Evolutionary conservation across 2,329 filamentous ascomycete genomes (phyloP), one percentile per base, ranked within the genome.

Genomic region (Dactylellina leptospora): DNA sequence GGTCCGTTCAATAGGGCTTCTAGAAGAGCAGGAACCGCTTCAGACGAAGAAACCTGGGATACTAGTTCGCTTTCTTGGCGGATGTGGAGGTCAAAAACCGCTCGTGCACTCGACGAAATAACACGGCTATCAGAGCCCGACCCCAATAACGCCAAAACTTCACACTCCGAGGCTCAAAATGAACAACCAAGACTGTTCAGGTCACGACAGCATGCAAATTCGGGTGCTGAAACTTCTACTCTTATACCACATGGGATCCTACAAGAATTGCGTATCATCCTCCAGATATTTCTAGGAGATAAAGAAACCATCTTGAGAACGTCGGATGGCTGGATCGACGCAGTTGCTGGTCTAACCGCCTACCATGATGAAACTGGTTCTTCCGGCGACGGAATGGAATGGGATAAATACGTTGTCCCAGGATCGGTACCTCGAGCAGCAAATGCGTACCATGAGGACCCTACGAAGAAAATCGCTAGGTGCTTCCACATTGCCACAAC

Each of bases 61-160:
- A 72, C 68, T 8, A 48, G 53, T 30, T 72, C 68, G 8, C 59
- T 72, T 20, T 59, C 59, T 42, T 72, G 68, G 68, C 54, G 68
- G 20, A 72, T 72, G 68, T 72, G 68, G 68, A 58, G 68, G 33
- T 72, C 68, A 10, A 72, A 72, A 30, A 59, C 62, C 38, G 53
- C 53, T 30, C 59, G 68, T 10, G 68, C 68, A 11, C 25, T 72
- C 13, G 68, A 72, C 20, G 68, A 72, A 45, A 72, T 72, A 28
- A 36, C 60, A 4, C 68, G 68, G 11, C 64, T 72, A 18, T 72
- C 68, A 10, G 59, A 72, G 16, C 59, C 40, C 23, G 68, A 64
- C 13, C 56, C 64, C 9, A n/a, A 44, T 22, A 40, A 38, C 18
- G 18, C 28, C 4, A 63, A 42, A n/a, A 54, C 45, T 22, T 28